Conservation (phyloP, 2,329 filamentous ascomycete genomes). For the Daldinia sp. region DNA sequence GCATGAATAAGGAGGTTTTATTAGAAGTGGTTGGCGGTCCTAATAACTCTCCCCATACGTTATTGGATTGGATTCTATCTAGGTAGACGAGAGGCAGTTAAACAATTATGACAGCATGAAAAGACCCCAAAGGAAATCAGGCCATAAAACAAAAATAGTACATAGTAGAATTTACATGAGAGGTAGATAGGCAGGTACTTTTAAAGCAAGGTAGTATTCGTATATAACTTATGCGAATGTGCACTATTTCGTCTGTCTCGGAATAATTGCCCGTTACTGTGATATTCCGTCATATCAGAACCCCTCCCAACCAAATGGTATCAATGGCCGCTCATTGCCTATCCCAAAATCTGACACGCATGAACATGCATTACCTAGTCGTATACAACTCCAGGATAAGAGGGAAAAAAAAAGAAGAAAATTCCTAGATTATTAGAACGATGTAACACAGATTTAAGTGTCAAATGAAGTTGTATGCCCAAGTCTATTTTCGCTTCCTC, state of each 20-base stretch:
- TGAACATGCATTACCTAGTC: constrained; percentile 11
- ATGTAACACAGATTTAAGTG: constrained; percentile 6
- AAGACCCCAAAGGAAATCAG: not conserved
- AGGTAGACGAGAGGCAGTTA: not conserved
- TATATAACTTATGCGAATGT: not conserved
- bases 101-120: not conserved
- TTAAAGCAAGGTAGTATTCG: not conserved
- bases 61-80: not conserved
- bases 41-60: too few species aligned
- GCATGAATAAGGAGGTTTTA: too few species aligned
- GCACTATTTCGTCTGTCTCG: constrained; percentile 3
- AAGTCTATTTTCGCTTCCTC: constrained; percentile 11
- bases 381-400: constrained; percentile 12
- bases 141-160: constrained; percentile 21
- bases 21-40: too few species aligned
- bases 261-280: constrained; percentile 17
- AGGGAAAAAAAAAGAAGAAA: not conserved
- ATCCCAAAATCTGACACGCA: constrained; percentile 24
- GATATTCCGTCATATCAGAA: constrained; percentile 17
- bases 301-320: constrained; percentile 23
- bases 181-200: too few species aligned
- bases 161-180: not conserved
- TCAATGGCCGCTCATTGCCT: constrained; percentile 24
- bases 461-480: constrained; percentile 1
- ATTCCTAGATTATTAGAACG: constrained; percentile 1